Base-by-base conservation (phyloP, 331 rosid species). In the Cydonia oblonga region DNA sequence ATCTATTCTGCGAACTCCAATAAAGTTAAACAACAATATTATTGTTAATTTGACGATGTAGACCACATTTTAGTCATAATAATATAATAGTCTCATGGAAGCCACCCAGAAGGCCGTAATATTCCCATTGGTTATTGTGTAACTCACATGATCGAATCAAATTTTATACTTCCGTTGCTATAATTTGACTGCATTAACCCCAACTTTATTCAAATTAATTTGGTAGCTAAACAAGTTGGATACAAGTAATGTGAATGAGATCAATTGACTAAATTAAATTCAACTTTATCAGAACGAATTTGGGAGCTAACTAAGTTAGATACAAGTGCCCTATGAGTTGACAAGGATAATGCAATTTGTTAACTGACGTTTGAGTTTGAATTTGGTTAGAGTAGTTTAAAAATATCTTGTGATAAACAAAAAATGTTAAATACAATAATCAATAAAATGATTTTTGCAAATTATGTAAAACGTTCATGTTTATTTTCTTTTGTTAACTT, bases 51-150 rank as follows among this genome's bases (percentile, higher is more conserved):
- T 57, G 63, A 63, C 54, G 22, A 63, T 54, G 57, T 53, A 29
- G 38, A 18, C 69, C 12, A 54, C 66, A 51, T 23, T 38, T 40
- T 57, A 33, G 38, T 44, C 71, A 23, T 61, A 32, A 12, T 12
- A 1, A 35, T 40, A 49, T 46, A 24, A 63, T 64, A 76, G 69
- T 80, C 76, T 40, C 42, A 40, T 38, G 75, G 59, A 66, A 44
- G 77, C 54, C 72, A 63, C 44, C 28, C 23, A 51, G 63, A 71
- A 56, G 62, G 16, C 49, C 33, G 32, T 52, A 18, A 28, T 30
- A n/a, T n/a, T 22, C 18, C 28, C 16, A 30, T 11, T 65, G 44
- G 25, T 19, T 19, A 22, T 42, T 66, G 7, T 68, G 29, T 18
- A 63, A 74, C 33, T 52, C 35, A 5, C 18, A 15, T 23, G 20